Evolutionary conservation across 345 rosid genomes (phyloP), one percentile per base, ranked within the genome.

Genomic region (Boechera divaricarpa): DNA sequence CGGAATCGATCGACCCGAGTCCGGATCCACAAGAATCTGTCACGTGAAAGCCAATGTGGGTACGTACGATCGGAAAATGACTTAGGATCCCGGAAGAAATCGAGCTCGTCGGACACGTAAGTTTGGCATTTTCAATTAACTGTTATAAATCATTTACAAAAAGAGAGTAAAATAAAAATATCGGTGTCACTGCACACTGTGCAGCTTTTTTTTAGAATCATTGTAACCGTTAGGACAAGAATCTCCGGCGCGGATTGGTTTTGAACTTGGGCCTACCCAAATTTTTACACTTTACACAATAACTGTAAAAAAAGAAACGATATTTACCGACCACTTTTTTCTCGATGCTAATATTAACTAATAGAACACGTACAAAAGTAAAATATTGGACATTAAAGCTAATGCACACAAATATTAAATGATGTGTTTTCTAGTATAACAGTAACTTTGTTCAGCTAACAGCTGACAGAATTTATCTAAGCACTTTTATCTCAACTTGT

Each of bases 21-120:
- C 49, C 4, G 26, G 41, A 66, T 65, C 56, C 67, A 56, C 61
- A 28, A 58, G 44, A 28, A 35, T 58, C 2, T 18, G 7, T 75
- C 73, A 75, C 79, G 53, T 75, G 67, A 75, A 39, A 35, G 35
- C 31, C 18, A 35, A 56, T 36, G 66, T 75, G 73, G 41, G 57
- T 74, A 55, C 36, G 71, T 65, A 74, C 35, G 71, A 45, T 74
- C 72, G 56, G 71, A 44, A 73, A 74, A 65, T 54, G 77, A 74
- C 65, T 54, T 74, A 32, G 16, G 28, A 63, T 52, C 54, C n/a
- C 51, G 52, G 21, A 10, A 4, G 35, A 24, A 32, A 33, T 24
- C 8, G 10, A 38, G 21, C 32, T 51, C 70, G 31, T 29, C 5
- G 21, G 69, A 47, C 57, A 65, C 29, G 44, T 39, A 39, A 39